Percentiles rank a stretch among this genome's conserved stretches.
These are phyloP conservation scores for Suhomyces panamericanus DNA, from an alignment of 1,139 yeast species.

Conservation along the genomic window DNA sequence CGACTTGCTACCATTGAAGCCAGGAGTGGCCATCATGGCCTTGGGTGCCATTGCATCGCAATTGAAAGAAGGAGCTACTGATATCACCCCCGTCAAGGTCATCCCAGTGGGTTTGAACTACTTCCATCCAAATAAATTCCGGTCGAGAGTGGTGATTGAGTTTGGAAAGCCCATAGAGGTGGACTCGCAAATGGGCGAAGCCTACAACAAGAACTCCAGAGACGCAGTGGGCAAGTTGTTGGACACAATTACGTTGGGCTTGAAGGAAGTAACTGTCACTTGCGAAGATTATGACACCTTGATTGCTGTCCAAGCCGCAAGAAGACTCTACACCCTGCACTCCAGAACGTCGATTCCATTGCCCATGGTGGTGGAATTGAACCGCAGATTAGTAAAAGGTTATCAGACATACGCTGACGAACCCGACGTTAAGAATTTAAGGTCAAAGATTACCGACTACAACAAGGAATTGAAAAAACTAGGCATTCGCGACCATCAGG, in stretches of 20 bases:
- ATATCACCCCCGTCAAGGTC: conserved; percentile 54
- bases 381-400: conserved; percentile 79
- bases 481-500: conserved; percentile 88
- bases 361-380: conserved; percentile 84
- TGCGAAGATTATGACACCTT: conserved; percentile 92
- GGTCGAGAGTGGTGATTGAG: conserved; percentile 93
- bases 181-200: conserved; percentile 40
- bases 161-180: conserved; percentile 88
- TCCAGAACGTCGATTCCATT: conserved; percentile 47
- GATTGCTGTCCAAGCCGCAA: conserved; percentile 89
- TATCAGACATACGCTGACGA: conserved; percentile 72
- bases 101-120: conserved; percentile 98
- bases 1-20: conserved; percentile 84
- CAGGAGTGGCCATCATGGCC: conserved; percentile 98
- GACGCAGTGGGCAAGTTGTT: conserved; percentile 49
- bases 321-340: conserved; percentile 63
- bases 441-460: conserved; percentile 62
- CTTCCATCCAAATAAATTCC: conserved; percentile 91
- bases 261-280: conserved; percentile 86
- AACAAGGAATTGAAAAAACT: conserved; percentile 65
- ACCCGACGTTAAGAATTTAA: conserved; percentile 63
- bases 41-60: conserved; percentile 66
- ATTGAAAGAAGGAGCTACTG: conserved; percentile 16
- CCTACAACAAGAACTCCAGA: conserved; percentile 18
- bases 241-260: conserved; percentile 69